These are phyloP conservation scores for Penicillium daleae DNA, from an alignment of 495 filamentous ascomycete species.

Conservation along the genomic window DNA sequence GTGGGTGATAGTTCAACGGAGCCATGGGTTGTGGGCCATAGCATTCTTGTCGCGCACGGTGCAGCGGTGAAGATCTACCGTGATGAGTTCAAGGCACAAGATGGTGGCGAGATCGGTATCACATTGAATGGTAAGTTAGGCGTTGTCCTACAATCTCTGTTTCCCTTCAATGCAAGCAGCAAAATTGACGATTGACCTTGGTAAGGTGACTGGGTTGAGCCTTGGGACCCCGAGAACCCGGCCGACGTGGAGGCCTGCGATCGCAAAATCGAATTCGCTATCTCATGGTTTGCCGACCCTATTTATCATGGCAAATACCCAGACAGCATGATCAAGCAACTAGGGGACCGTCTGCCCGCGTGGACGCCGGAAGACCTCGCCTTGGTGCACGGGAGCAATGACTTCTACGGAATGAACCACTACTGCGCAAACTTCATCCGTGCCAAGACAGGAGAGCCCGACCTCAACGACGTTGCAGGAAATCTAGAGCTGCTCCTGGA, in stretches of 20 bases:
- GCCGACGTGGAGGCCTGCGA: conserved; percentile 54
- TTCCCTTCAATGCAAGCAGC: background rate
- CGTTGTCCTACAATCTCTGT: background rate
- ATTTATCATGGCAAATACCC: conserved; percentile 78
- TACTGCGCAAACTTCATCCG: conserved; percentile 84
- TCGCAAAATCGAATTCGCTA: conserved; percentile 58
- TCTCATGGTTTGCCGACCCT: conserved; percentile 69
- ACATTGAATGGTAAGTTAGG: conserved; percentile 53
- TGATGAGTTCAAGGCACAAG: conserved; percentile 51
- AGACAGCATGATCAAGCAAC: conserved; percentile 73
- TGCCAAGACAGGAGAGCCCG: conserved; percentile 62
- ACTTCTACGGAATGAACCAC: conserved; percentile 87
- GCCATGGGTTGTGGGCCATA: conserved; percentile 57
- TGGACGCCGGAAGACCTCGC: conserved; percentile 67
- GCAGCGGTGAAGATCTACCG: conserved; percentile 56
- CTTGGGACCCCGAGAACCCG: conserved; percentile 55
- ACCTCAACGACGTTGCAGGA: conserved; percentile 67
- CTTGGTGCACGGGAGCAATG: conserved; percentile 73
- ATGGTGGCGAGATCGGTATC: conserved; percentile 56
- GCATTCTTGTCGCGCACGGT: conserved; percentile 53
- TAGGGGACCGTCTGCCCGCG: conserved; percentile 68
- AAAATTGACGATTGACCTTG: background rate
- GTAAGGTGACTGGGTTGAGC: conserved; percentile 64
- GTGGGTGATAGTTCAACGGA: conserved; percentile 54
- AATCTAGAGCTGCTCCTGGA: conserved; percentile 70